These are phyloP conservation scores for Lactarius tabidus DNA, from an alignment of 768 basidiomycete species.

Conservation along the genomic window DNA sequence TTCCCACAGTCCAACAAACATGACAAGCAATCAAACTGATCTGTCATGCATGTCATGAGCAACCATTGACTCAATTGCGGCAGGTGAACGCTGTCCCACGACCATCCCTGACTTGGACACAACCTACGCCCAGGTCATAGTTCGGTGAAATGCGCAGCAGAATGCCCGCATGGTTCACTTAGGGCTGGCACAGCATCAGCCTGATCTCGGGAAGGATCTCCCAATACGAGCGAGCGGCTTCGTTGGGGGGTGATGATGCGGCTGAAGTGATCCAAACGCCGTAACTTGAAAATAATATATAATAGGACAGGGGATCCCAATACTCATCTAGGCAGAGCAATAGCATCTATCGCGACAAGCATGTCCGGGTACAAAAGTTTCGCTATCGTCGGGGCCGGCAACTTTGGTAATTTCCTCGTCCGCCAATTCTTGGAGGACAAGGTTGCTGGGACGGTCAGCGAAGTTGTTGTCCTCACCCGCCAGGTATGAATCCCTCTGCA, in stretches of 20 bases:
- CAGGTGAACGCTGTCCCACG: too few relatives aligned
- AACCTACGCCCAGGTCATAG: not conserved
- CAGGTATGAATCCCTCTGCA: conserved; percentile 9
- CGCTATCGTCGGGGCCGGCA: conserved; percentile 23
- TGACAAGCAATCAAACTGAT: too few relatives aligned
- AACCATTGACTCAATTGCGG: too few relatives aligned
- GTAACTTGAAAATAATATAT: not conserved
- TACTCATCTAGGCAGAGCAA: not conserved
- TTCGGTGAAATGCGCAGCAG: not conserved
- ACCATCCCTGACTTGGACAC: not conserved
- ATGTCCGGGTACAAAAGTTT: conserved; percentile 23
- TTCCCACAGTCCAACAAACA: too few relatives aligned
- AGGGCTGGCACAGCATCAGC: too few relatives aligned
- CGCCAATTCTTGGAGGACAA: conserved; percentile 15
- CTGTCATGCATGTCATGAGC: too few relatives aligned
- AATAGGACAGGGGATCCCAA: not conserved
- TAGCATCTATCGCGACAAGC: not conserved
- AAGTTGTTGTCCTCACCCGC: conserved; percentile 21
- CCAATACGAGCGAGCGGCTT: not conserved
- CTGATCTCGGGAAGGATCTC: too few relatives aligned
- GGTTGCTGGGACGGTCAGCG: conserved; percentile 9
- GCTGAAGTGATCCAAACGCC: not conserved
- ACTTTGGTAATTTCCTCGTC: conserved; percentile 20
- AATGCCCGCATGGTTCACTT: not conserved
- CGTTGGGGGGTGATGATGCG: not conserved